phyloP scores from a whole-genome alignment of 164 flowering plant species.

The Houttuynia cordata region DNA sequence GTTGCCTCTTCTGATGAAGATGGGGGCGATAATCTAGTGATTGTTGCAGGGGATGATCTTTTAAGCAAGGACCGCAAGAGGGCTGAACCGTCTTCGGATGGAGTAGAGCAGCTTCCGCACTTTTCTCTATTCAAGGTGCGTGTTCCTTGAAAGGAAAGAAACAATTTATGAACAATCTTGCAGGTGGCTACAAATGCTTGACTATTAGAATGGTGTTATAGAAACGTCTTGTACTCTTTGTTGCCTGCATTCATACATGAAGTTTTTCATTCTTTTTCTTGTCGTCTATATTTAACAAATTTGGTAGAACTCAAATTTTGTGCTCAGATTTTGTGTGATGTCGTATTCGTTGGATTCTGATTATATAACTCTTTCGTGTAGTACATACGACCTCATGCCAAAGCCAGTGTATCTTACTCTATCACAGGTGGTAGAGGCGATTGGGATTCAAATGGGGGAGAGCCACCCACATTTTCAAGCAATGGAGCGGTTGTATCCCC shows the following conservation, averaged over 20 bases:
- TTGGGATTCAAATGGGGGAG: slow-evolving; percentile 15
- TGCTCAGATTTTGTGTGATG: too few species aligned
- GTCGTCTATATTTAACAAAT: too few species aligned
- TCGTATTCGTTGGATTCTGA: too few species aligned
- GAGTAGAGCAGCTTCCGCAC: slow-evolving; percentile 9
- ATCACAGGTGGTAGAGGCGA: slow-evolving; percentile 16
- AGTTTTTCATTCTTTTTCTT: too few species aligned
- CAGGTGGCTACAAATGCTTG: too few species aligned
- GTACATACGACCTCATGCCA: slow-evolving; percentile 22
- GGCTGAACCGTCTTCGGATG: neutral
- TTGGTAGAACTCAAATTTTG: too few species aligned
- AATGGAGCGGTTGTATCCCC: slow-evolving; percentile 12
- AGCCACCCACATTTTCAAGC: slow-evolving; percentile 11
- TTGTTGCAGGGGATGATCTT: slow-evolving; percentile 7
- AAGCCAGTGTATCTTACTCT: slow-evolving; percentile 12
- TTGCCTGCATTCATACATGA: too few species aligned
- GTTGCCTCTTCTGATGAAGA: slow-evolving; percentile 13
- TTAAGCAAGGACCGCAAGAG: slow-evolving; percentile 9
- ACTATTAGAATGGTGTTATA: neutral
- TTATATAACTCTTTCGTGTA: slow-evolving; percentile 9
- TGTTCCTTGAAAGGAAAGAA: too few species aligned
- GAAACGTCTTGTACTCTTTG: too few species aligned
- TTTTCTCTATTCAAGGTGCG: slow-evolving; percentile 25
- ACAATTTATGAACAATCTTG: too few species aligned
- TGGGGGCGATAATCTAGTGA: slow-evolving; percentile 14